Evolutionary conservation across 2,329 filamentous ascomycete genomes (phyloP), one percentile per base, ranked within the genome.

Genomic region (Chaetomiaceae sp.): DNA sequence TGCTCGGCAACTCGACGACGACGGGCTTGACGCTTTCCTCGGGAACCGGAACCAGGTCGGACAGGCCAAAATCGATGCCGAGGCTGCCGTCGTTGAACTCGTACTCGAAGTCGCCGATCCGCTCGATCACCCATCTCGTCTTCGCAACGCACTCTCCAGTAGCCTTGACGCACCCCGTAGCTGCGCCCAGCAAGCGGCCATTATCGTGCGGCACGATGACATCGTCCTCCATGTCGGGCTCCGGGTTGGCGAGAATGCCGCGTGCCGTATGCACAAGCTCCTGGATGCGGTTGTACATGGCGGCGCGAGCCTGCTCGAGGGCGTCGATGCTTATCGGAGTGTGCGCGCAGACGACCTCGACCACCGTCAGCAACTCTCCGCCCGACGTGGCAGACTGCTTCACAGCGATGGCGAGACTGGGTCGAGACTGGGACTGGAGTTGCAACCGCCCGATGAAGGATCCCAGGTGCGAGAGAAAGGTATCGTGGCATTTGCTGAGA

Each of bases 381-480:
- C 91, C 95, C 3, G 91, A 91, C 7, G 83, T 79, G 9, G 91
- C 88, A 8, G 91, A 89, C 67, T 92, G 86, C 66, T 89, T 86
- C 44, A 95, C 92, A 15, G 89, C 91, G 11, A 85, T 73, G 29
- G 91, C 83, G 45, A 97, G 78, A 67, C 96, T 91, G 1, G 87
- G 83, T 8, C 90, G 87, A 7, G 91, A 94, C 58, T 94, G 87
- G n/a, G 91, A 94, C 68, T 96, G 91, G 56, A 96, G 77, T 69
- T 96, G 90, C 52, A 96, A 79, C 34, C 83, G 79, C 15, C 94
- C 94, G 67, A 97, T 92, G 68, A 97, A 96, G 4, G 90, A 95
- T 47, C 89, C 92, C 47, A 99, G 82, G 65, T 91, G 88, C 6
- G 91, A 94, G 49, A 99, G 75, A 65, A 97, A 96, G 7, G 82